Evolutionary conservation across 305 asterid genomes (phyloP), one percentile per base, ranked within the genome.

Genomic region (Fraxinus dipetala): DNA sequence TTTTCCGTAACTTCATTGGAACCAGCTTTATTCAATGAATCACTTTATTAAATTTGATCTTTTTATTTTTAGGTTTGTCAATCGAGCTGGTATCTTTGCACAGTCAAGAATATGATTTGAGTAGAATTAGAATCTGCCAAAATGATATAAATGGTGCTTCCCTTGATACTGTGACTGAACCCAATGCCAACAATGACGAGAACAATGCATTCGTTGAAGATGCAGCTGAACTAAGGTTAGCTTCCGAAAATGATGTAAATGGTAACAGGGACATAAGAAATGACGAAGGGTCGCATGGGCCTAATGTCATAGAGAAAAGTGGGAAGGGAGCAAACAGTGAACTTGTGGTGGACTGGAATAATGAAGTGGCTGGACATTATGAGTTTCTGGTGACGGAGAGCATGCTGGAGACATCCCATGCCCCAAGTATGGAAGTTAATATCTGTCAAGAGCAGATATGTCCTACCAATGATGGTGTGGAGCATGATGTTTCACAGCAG

Each of bases 81-180:
- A 76, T 31, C 56, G 93, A 86, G 84, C 88, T 96, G 91, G 78
- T 84, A 78, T 87, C 94, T 84, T 84, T 93, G 87, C 94, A 92
- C 83, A 80, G 87, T 85, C 90, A 83, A 79, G 83, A 80, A 69
- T 79, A 82, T 87, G 97, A 96, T 90, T 86, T 94, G 86, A 89
- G 88, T 81, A 81, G 87, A 76, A 89, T 90, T 85, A 90, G 32
- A 43, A 85, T 96, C 78, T 80, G 84, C 83, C 86, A 87, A 84
- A 86, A 81, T 82, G 92, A 89, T 65, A 85, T 20, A 20, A 75
- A 79, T 78, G 83, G 81, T 70, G 38, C 83, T 72, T 87, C 90
- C 79, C 80, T 83, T 54, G 90, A 82, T 76, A 80, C 78, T 79
- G 54, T 32, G 80, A 81, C 81, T 54, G 91, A 87, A 75, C 78